Evolutionary conservation across 306 rosid genomes (phyloP).

Genomic region (Castanea mollissima): DNA sequence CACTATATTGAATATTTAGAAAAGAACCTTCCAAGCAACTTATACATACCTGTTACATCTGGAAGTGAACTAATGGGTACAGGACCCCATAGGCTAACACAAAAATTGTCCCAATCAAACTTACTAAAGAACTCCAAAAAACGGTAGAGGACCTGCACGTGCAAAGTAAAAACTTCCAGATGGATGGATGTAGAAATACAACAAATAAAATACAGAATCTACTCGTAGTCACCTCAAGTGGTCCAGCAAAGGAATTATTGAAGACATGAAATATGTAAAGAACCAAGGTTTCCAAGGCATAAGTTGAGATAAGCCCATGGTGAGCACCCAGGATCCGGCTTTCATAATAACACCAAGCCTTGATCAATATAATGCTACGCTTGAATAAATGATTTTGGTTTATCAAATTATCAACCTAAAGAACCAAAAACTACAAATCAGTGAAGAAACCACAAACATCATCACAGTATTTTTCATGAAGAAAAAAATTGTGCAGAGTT

Average conservation of each 20-base stretch:
- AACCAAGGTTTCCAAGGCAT: slow-evolving; percentile 97
- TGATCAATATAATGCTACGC: slow-evolving; percentile 95
- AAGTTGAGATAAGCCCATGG: slow-evolving; percentile 98
- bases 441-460: slow-evolving; percentile 16
- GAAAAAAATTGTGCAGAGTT: slow-evolving; percentile 11
- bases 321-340: slow-evolving; percentile 99
- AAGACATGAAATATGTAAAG: slow-evolving; percentile 95
- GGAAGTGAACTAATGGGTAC: slow-evolving; percentile 90
- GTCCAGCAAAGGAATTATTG: slow-evolving; percentile 94
- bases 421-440: slow-evolving; percentile 27
- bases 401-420: slow-evolving; percentile 86
- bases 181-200: slow-evolving; percentile 19
- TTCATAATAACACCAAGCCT: slow-evolving; percentile 99
- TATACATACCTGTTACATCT: slow-evolving; percentile 79
- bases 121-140: slow-evolving; percentile 95
- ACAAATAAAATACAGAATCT: slow-evolving; percentile 15
- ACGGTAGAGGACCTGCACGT: slow-evolving; percentile 79
- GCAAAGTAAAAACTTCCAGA: slow-evolving; percentile 18
- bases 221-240: slow-evolving; percentile 77
- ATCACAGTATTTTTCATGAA: slow-evolving; percentile 12
- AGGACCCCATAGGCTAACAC: slow-evolving; percentile 98
- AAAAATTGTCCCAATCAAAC: slow-evolving; percentile 98
- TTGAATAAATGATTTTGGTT: slow-evolving; percentile 88
- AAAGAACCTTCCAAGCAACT: slow-evolving; percentile 10
- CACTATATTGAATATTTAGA: slow-evolving; percentile 4